Evolutionary conservation across 2,329 filamentous ascomycete species (phyloP).

Genomic region (Colletotrichum sp.): DNA sequence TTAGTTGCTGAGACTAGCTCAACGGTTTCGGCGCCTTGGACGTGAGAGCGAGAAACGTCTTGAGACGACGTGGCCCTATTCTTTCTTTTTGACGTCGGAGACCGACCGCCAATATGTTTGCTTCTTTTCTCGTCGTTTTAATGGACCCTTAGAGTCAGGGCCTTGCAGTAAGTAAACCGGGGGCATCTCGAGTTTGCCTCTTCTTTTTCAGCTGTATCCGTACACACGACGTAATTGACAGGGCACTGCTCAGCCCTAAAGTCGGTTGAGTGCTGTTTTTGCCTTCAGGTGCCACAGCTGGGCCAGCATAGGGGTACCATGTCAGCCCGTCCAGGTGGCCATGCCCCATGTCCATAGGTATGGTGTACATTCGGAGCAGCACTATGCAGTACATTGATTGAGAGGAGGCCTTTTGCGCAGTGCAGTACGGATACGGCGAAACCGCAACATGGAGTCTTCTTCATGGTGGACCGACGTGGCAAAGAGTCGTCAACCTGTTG

Average conservation of each 20-base stretch:
- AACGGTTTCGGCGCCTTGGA: not conserved
- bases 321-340: not conserved
- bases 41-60: not conserved
- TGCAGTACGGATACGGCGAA: not conserved
- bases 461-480: not conserved
- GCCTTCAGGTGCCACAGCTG: not conserved
- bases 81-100: not conserved
- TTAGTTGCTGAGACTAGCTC: not conserved
- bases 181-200: not conserved
- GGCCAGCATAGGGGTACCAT: not conserved
- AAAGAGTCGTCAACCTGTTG: slow-evolving; percentile 6
- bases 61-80: not conserved
- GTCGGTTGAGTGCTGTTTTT: not conserved
- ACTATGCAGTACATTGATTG: not conserved
- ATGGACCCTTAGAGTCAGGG: not conserved
- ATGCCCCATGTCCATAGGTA: not conserved
- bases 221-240: not conserved
- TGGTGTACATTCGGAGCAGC: not conserved
- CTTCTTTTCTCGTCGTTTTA: not conserved
- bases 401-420: not conserved
- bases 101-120: not conserved
- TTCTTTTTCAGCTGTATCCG: not conserved
- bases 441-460: not conserved
- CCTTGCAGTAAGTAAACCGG: not conserved
- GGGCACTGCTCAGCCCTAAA: slow-evolving; percentile 16